These are phyloP conservation scores for Scheffersomyces lignosus DNA, from an alignment of 805 yeast genomes.

Conservation along the genomic window DNA sequence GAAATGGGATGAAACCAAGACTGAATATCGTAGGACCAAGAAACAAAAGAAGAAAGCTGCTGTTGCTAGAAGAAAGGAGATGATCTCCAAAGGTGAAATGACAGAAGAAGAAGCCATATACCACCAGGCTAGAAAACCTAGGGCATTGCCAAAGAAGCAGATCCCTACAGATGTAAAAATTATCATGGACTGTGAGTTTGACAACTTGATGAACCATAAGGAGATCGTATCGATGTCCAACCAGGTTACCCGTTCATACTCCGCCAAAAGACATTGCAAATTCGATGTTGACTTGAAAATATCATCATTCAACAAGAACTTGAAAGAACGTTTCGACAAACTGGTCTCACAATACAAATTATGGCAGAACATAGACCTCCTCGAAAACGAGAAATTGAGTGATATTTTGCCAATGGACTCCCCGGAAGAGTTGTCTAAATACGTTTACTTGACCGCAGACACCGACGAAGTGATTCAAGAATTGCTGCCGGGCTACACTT, in stretches of 20 bases:
- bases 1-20: constrained; percentile 65
- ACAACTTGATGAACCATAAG: constrained; percentile 80
- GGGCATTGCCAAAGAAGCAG: constrained; percentile 47
- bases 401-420: constrained; percentile 26
- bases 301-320: constrained; percentile 62
- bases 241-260: constrained; percentile 81
- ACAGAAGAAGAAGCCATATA: constrained; percentile 29
- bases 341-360: constrained; percentile 55
- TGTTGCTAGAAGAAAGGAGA: constrained; percentile 25
- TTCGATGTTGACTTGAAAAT: constrained; percentile 59
- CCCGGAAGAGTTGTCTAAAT: constrained; percentile 36
- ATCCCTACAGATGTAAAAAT: constrained; percentile 49
- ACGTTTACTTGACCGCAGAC: constrained; percentile 82
- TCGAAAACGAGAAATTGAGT: constrained; percentile 31
- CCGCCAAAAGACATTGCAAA: constrained; percentile 66
- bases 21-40: constrained; percentile 54
- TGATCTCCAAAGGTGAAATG: constrained; percentile 13
- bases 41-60: constrained; percentile 52
- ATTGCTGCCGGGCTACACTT: constrained; percentile 69
- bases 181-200: constrained; percentile 88
- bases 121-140: constrained; percentile 26
- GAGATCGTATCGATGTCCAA: constrained; percentile 67
- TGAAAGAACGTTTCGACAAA: constrained; percentile 68
- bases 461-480: constrained; percentile 67
- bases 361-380: constrained; percentile 69